Evolutionary conservation across 495 filamentous ascomycete species (phyloP).

Genomic region (Aspergillus sparsus): DNA sequence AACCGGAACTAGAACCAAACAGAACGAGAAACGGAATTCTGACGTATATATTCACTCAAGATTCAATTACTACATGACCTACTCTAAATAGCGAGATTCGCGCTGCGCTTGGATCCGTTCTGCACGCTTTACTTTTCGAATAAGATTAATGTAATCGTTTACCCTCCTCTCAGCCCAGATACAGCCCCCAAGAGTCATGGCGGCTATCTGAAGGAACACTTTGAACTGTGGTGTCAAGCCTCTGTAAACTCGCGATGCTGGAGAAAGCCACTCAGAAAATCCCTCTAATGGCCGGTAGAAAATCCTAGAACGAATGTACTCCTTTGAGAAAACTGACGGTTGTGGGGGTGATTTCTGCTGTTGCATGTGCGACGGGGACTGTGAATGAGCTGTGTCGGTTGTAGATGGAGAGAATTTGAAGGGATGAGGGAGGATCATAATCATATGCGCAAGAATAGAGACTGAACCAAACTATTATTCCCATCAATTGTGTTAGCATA

Average conservation of each 20-base stretch:
- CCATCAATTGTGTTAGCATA: not conserved
- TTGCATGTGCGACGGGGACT: conserved; percentile 21
- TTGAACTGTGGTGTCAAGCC: conserved; percentile 88
- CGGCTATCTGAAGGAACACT: conserved; percentile 84
- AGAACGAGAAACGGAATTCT: too few relatives aligned
- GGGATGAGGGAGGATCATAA: conserved; percentile 47
- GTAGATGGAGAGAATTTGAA: conserved; percentile 43
- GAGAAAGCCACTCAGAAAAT: conserved; percentile 49
- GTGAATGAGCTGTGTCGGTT: conserved; percentile 30
- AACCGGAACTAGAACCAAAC: not conserved
- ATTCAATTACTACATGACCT: not conserved
- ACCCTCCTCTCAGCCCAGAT: conserved; percentile 79
- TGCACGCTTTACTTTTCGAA: conserved; percentile 60
- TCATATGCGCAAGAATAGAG: conserved; percentile 52
- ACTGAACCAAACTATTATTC: conserved; percentile 46
- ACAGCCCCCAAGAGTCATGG: conserved; percentile 83
- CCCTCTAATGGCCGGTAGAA: conserved; percentile 48
- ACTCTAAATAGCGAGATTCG: conserved; percentile 40
- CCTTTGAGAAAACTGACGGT: conserved; percentile 40
- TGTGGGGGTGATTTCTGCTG: conserved; percentile 22
- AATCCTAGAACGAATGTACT: conserved; percentile 39
- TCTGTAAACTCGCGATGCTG: conserved; percentile 70
- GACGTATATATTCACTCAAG: too few relatives aligned
- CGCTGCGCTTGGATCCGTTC: conserved; percentile 62
- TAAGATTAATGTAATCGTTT: conserved; percentile 58